These are phyloP conservation scores for Pascua guehoae DNA, from an alignment of 1,284 basidiomycete genomes.

Conservation along the genomic window DNA sequence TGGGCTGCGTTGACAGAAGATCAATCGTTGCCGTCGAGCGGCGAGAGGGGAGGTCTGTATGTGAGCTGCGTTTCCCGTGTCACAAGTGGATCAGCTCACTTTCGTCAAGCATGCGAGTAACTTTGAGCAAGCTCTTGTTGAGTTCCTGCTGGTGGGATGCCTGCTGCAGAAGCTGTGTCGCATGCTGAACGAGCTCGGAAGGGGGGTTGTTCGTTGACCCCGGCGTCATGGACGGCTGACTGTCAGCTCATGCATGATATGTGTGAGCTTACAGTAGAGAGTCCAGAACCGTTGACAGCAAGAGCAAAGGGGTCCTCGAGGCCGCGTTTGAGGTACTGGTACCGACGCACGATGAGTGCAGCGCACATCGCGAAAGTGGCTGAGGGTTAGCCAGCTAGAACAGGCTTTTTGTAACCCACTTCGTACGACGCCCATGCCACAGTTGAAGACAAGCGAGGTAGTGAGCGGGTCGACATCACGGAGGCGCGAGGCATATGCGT, in stretches of 20 bases:
- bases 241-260: conserved; percentile 4
- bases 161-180: conserved; percentile 54
- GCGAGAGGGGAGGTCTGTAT: conserved; percentile 44
- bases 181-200: conserved; percentile 22
- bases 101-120: conserved; percentile 75
- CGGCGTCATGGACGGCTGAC: conserved; percentile 1
- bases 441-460: conserved; percentile 89
- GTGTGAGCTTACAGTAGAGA: conserved; percentile 40
- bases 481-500: conserved; percentile 84
- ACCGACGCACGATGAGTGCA: conserved; percentile 80
- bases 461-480: conserved; percentile 72
- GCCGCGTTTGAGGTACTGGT: conserved; percentile 74
- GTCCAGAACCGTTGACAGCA: conserved; percentile 32
- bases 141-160: conserved; percentile 78
- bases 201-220: conserved; percentile 13
- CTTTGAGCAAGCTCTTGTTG: conserved; percentile 72
- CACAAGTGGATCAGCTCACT: conserved; percentile 33
- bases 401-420: conserved; percentile 46
- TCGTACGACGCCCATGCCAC: conserved; percentile 93
- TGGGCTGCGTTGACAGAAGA: conserved; percentile 72
- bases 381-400: conserved; percentile 13
- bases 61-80: neutral
- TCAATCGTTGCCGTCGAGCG: conserved; percentile 66
- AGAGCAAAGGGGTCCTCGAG: conserved; percentile 67
- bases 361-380: conserved; percentile 96